Base-by-base conservation (phyloP, 495 filamentous ascomycete species). In the Penicillium subrubescens region DNA sequence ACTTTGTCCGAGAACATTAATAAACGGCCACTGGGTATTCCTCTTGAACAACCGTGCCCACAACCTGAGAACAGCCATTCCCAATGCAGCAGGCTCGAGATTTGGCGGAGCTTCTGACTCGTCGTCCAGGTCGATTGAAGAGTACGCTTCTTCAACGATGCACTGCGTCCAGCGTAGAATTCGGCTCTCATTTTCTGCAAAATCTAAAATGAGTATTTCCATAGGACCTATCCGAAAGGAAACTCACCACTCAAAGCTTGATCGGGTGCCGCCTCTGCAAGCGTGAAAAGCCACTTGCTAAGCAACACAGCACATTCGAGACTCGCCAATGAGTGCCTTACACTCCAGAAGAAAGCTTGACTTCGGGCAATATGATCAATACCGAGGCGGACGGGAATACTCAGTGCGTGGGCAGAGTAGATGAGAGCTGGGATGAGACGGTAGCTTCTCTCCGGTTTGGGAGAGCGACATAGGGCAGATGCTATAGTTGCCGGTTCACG, bases 291-390 rank as follows among this genome's bases (percentile, higher is more conserved):
- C 83, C 82, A 84, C 65, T 83, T 79, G 60, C 79, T 82, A 0
- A 83, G 67, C 11, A 83, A 63, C 5, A 83, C 72, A 0, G 80
- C 82, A 57, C 80, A 84, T 64, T 84, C 81, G 12, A 83, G 69
- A 57, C 77, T 81, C 8, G 77, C 79, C 17, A 83, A 70, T 0
- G 81, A 82, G 64, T 84, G 81, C 23, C 79, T 75, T 12, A 83
- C 78, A 46, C 78, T 79, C 82, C 81, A 84, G 51, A 82, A 80
- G 35, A 83, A 79, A 5, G 79, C 79, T 60, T 83, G 77, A 17
- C 75, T 80, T 39, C 71, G 75, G 8, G 81, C 81, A 53, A 83
- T 79, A 23, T 79, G 77, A 23, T 79, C 73, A 10, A 84, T 75
- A 0, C 78, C 78, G 14, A 80, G 53, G 7, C 75, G 69, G 1